phyloP scores from a whole-genome alignment of 2,329 filamentous ascomycete genomes.

The Aspergillus tanneri region DNA sequence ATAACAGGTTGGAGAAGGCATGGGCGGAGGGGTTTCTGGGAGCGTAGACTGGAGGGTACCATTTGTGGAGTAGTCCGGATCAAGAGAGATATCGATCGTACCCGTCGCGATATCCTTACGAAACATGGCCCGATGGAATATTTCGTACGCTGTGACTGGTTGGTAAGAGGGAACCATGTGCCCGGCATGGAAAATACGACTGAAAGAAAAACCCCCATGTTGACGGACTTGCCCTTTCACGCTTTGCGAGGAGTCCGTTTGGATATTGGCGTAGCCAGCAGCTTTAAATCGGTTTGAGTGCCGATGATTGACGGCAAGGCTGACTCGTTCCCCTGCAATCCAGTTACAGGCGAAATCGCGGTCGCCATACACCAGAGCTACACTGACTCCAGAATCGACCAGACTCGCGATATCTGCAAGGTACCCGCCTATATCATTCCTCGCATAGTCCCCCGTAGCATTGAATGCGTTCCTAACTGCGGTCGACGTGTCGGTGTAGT shows the following conservation, averaged over 20 bases:
- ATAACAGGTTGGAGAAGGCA: too few species aligned
- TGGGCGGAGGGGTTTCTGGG: too few species aligned
- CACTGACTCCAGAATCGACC: conserved; percentile 7
- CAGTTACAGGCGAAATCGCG: conserved; percentile 9
- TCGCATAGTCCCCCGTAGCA: conserved; percentile 1
- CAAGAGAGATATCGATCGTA: too few species aligned
- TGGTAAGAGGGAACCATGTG: too few species aligned
- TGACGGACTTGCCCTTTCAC: conserved; percentile 2
- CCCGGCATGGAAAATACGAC: conserved; percentile 1
- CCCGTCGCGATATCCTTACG: too few species aligned
- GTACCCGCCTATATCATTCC: conserved; percentile 3
- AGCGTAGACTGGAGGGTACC: too few species aligned
- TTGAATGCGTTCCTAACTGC: conserved; percentile 8
- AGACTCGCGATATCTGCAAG: too few species aligned
- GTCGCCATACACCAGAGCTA: conserved; percentile 7
- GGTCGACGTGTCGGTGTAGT: too few species aligned
- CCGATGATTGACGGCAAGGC: conserved; percentile 3
- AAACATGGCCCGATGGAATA: too few species aligned
- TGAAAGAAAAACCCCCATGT: conserved; percentile 9
- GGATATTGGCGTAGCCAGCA: conserved; percentile 1
- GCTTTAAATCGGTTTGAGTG: neutral
- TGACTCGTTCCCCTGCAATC: conserved; percentile 7
- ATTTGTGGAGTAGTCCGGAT: too few species aligned
- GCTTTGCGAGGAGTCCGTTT: neutral
- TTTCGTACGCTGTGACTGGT: too few species aligned